phyloP scores from a whole-genome alignment of 768 basidiomycete genomes.

The Auriscalpium microsporum region DNA sequence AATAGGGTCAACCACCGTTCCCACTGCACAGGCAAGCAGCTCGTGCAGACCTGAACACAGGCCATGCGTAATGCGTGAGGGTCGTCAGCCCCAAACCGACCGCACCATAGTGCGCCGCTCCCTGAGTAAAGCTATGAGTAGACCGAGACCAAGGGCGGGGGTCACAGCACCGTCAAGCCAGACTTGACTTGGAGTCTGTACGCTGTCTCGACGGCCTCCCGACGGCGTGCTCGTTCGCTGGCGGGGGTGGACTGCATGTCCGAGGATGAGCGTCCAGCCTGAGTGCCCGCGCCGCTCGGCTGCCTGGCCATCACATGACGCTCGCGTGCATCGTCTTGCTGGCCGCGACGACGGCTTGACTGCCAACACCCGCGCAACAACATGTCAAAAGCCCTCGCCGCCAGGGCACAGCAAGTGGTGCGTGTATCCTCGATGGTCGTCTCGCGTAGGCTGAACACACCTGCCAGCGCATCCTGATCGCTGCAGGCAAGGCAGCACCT shows the following conservation, averaged over 20 bases:
- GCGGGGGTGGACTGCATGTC: not conserved
- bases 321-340: not conserved
- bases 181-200: not conserved
- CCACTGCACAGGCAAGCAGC: not conserved
- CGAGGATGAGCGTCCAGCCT: not conserved
- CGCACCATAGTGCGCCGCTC: conserved; percentile 42
- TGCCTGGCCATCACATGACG: not conserved
- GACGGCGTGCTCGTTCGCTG: not conserved
- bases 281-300: not conserved
- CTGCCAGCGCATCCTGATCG: conserved; percentile 70
- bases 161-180: conserved; percentile 1
- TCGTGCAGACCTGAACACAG: conserved; percentile 50
- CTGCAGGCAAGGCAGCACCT: conserved; percentile 92
- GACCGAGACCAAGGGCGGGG: not conserved
- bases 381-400: conserved; percentile 65
- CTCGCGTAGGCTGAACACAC: not conserved
- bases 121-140: conserved; percentile 29
- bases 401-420: conserved; percentile 71
- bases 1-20: not conserved
- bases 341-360: not conserved
- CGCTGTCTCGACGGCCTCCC: not conserved
- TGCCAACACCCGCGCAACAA: not conserved
- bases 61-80: conserved; percentile 65
- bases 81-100: conserved; percentile 53
- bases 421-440: conserved; percentile 23